A percentile compares a stretch with the other conserved stretches of the same genome.
phyloP scores from a whole-genome alignment of 1,284 basidiomycete genomes.

The Fomes fomentarius region DNA sequence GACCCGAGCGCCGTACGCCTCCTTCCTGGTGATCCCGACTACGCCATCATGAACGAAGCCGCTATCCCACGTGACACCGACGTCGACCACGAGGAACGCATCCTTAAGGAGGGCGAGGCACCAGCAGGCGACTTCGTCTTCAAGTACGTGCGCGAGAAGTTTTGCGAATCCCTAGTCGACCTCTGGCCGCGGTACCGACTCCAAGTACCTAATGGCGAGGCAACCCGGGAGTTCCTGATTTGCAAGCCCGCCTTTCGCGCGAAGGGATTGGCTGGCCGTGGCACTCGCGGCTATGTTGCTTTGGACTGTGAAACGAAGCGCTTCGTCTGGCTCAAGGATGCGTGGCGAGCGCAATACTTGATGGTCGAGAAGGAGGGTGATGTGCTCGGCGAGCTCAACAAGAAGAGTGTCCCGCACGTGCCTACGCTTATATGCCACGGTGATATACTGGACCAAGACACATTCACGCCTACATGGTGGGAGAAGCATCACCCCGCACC shows the following conservation, averaged over 20 bases:
- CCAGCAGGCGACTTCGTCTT: neutral
- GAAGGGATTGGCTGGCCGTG: slow-evolving; percentile 5
- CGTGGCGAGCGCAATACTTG: slow-evolving; percentile 13
- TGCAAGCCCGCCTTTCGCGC: slow-evolving; percentile 11
- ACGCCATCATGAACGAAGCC: neutral
- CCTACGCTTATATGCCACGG: slow-evolving; percentile 18
- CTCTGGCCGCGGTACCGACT: neutral
- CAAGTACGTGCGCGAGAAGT: slow-evolving; percentile 3
- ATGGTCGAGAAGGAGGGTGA: slow-evolving; percentile 13
- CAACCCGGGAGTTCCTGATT: slow-evolving; percentile 6
- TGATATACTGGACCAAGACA: slow-evolving; percentile 12
- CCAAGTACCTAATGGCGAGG: neutral
- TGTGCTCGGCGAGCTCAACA: slow-evolving; percentile 4
- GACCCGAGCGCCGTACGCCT: slow-evolving; percentile 9
- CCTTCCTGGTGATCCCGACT: neutral
- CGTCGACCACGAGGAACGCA: neutral
- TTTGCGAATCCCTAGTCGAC: neutral
- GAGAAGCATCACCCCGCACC: neutral
- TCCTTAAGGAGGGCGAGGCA: neutral
- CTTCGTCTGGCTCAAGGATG: slow-evolving; percentile 21
- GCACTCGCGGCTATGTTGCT: slow-evolving; percentile 17
- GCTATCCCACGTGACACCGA: neutral
- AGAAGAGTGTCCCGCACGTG: neutral
- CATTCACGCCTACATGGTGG: neutral
- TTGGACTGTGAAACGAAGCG: neutral